Base-by-base conservation (phyloP, 2,329 filamentous ascomycete genomes). In the Ceratocystis eucalypticola region DNA sequence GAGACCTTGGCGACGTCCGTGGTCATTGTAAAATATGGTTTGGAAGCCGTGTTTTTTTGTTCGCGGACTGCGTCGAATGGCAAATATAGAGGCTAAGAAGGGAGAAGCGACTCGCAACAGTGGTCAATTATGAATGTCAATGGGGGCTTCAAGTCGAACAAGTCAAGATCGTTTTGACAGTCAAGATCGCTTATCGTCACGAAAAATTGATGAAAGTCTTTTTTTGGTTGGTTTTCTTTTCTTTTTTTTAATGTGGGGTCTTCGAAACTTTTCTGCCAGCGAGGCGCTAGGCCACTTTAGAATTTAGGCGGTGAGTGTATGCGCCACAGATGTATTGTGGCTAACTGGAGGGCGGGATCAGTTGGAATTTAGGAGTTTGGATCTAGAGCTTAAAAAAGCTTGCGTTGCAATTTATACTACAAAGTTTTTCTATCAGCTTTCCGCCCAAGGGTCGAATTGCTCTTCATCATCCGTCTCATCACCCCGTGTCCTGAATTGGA, bases 1-100 rank as follows among this genome's bases (percentile, higher is more conserved):
- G 61, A 63, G 72, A 68, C 55, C 70, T 75, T 75, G 71, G 75
- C 73, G 71, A 78, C 74, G 69, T 80, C 82, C 78, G 83, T 80
- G 68, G 77, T 77, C 76, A 78, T 79, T 68, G 61, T 68, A 53
- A 12, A 15, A 15, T 41, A 5, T 41, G 37, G 10, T 4, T 41
- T 15, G 10, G 37, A 41, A 41, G 37, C 37, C 10, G 37, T 5
- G 10, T 15, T 41, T 41, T 41, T 15, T 4, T 37, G 7, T 37
- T 37, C 37, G 37, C 12, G 37, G 12, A 15, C 37, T 41, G 37
- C 37, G 37, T 41, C 37, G 10, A 12, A 41, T 28, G 25, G 20
- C n/a, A 41, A 57, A 1, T 57, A n/a, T 45, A 65, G 12, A 28
- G 17, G 20, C 8, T 22, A 2, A 15, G 2, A 22, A 10, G 8